phyloP scores from a whole-genome alignment of 192 early-diverging fungal species.

The Dissophora globulifera region DNA sequence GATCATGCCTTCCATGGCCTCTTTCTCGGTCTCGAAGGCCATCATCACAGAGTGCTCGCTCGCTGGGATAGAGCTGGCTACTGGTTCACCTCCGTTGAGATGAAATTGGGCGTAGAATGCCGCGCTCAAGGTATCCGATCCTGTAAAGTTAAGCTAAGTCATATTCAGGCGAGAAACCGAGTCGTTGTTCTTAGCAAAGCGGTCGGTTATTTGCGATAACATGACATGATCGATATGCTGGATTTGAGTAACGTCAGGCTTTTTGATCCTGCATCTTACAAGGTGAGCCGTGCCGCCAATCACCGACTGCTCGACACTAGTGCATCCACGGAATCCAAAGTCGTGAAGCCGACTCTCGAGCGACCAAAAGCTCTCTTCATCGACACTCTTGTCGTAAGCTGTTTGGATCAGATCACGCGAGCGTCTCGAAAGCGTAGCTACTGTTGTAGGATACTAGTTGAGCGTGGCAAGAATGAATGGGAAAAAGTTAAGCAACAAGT shows the following conservation, averaged over 20 bases:
- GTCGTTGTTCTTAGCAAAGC: too few species aligned
- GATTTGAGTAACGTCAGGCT: too few species aligned
- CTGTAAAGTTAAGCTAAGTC: conserved; percentile 80
- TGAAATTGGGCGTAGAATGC: conserved; percentile 82
- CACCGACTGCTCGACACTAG: conserved; percentile 86
- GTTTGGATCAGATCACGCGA: conserved; percentile 68
- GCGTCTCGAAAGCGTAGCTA: conserved; percentile 83
- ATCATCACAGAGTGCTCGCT: conserved; percentile 96
- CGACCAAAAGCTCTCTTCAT: conserved; percentile 63
- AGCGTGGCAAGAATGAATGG: neutral
- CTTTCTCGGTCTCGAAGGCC: conserved; percentile 73
- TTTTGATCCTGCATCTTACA: too few species aligned
- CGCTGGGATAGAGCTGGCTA: conserved; percentile 84
- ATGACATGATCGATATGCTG: too few species aligned
- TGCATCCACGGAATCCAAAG: conserved; percentile 93
- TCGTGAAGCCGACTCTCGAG: conserved; percentile 82
- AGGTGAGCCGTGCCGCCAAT: conserved; percentile 88
- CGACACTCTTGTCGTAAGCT: conserved; percentile 74
- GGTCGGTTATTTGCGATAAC: too few species aligned
- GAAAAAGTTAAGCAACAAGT: too few species aligned
- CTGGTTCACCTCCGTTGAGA: conserved; percentile 78
- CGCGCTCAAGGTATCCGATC: conserved; percentile 83
- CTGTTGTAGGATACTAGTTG: conserved; percentile 82
- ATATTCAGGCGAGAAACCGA: too few species aligned
- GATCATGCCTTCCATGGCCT: conserved; percentile 76